A percentile compares a stretch with the other conserved stretches of the same genome.
Conservation (phyloP, 164 flowering plant genomes). For the Chimonanthus salicifolius region DNA sequence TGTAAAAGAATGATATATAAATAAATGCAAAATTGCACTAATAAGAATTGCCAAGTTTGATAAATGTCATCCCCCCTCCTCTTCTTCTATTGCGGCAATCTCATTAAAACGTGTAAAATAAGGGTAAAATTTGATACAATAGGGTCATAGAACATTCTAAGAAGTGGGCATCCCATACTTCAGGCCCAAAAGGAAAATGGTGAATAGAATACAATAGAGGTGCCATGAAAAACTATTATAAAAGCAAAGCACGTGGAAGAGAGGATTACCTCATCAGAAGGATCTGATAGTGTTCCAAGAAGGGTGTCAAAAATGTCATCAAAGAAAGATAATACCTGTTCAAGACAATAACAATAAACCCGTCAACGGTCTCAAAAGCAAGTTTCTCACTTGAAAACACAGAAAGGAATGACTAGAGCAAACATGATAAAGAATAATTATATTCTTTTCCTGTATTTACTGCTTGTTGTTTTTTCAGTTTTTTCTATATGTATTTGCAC, state of each 20-base stretch:
- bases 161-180: too few species aligned
- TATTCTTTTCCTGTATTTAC: too few species aligned
- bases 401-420: neutral
- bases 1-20: neutral
- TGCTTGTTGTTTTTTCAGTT: too few species aligned
- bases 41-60: neutral
- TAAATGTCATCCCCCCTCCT: neutral
- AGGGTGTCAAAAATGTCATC: conserved; percentile 86
- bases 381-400: neutral
- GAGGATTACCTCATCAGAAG: conserved; percentile 74
- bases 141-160: neutral
- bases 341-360: conserved; percentile 8
- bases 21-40: neutral
- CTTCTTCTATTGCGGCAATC: neutral
- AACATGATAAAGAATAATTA: too few species aligned
- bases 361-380: neutral
- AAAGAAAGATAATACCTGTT: conserved; percentile 69
- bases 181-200: neutral
- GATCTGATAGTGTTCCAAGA: conserved; percentile 72
- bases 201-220: neutral
- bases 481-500: too few species aligned
- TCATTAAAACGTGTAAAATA: too few species aligned
- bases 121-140: neutral
- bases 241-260: neutral
- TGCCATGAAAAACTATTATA: neutral